phyloP scores from a whole-genome alignment of 768 basidiomycete genomes.

The Boletellus ananiceps region DNA sequence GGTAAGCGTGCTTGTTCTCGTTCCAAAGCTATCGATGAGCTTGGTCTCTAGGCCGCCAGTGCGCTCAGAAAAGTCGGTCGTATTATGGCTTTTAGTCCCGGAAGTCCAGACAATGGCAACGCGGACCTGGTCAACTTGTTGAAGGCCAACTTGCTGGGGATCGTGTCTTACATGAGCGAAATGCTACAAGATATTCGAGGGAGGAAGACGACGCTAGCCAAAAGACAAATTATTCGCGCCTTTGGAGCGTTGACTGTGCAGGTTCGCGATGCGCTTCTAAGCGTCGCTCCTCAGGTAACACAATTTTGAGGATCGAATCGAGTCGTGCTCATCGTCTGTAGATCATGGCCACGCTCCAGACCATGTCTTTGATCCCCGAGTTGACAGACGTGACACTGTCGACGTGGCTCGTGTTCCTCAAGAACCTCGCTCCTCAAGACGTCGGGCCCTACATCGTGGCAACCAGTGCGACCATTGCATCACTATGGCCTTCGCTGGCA shows the following conservation, averaged over 20 bases:
- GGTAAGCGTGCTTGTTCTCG: constrained; percentile 33
- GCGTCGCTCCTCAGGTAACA: constrained; percentile 82
- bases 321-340: constrained; percentile 30
- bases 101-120: constrained; percentile 25
- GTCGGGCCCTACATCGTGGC: constrained; percentile 81
- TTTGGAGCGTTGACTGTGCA: constrained; percentile 66
- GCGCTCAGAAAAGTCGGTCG: constrained; percentile 44
- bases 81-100: constrained; percentile 22
- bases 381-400: constrained; percentile 74
- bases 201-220: constrained; percentile 62
- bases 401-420: constrained; percentile 77
- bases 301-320: constrained; percentile 3
- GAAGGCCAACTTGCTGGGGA: constrained; percentile 73
- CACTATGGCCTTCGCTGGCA: constrained; percentile 68
- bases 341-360: constrained; percentile 97
- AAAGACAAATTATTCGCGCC: constrained; percentile 75
- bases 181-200: constrained; percentile 81
- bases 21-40: constrained; percentile 32
- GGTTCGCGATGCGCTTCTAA: constrained; percentile 67
- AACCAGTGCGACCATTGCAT: constrained; percentile 80
- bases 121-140: constrained; percentile 56
- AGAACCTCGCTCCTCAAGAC: constrained; percentile 60
- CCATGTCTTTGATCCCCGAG: constrained; percentile 70
- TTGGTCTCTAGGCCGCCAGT: constrained; percentile 42
- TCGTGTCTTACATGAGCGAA: constrained; percentile 82